Evolutionary conservation across 352 stramenopile genomes (phyloP).

Genomic region (Pythium pyrilobum): DNA sequence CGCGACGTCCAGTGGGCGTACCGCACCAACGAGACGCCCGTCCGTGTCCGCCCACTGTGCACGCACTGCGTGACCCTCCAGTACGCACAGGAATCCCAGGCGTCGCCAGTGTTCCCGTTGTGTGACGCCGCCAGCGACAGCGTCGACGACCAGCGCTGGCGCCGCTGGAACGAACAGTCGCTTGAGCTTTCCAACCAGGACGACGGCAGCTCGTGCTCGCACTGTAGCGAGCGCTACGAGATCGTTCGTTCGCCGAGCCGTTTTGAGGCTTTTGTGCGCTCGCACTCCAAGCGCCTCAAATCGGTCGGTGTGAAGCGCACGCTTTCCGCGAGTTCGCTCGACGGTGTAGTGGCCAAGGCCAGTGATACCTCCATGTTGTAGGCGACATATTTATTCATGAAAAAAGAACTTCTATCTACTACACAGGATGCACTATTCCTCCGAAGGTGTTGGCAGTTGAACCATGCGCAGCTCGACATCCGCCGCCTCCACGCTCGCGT

Average conservation of each 20-base stretch:
- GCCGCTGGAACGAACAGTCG: background rate
- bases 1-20: conserved; percentile 22
- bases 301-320: no score
- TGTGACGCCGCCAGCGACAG: no score
- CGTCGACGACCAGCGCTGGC: background rate
- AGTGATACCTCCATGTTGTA: no score
- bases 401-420: no score
- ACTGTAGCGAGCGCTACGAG: background rate
- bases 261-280: background rate
- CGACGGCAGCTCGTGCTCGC: background rate
- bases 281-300: background rate
- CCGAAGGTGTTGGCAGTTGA: background rate
- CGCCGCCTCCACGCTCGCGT: no score
- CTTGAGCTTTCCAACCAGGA: background rate
- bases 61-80: background rate
- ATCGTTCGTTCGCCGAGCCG: background rate
- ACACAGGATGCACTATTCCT: no score
- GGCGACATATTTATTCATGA: no score
- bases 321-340: no score
- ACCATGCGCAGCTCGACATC: background rate
- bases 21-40: conserved; percentile 4
- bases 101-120: background rate
- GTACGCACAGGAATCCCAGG: no score
- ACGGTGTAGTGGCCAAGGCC: no score
- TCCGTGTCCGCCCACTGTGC: background rate